Percentiles rank a stretch among this genome's conserved stretches.
phyloP scores from a whole-genome alignment of 352 stramenopile species.

The Globisporangium spiculum region DNA sequence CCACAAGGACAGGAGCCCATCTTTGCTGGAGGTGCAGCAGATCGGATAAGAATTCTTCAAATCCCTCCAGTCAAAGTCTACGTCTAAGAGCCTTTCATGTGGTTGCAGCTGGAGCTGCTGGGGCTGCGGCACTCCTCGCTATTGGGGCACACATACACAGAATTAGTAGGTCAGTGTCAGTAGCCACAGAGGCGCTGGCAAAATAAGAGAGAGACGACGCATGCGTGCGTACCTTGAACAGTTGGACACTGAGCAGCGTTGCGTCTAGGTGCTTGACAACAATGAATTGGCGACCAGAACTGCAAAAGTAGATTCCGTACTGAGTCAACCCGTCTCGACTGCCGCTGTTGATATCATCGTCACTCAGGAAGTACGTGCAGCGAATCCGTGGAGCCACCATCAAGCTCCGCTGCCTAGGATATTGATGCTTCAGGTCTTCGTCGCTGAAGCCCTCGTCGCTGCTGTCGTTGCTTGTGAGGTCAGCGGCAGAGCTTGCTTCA shows the following conservation, averaged over 20 bases:
- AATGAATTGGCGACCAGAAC: slow-evolving; percentile 6
- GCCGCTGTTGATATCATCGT: neutral
- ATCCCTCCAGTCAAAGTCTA: slow-evolving; percentile 5
- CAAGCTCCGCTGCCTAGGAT: neutral
- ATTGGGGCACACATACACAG: neutral
- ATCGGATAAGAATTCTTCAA: neutral
- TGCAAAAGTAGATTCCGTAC: slow-evolving; percentile 12
- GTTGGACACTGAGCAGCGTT: neutral
- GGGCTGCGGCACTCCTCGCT: slow-evolving; percentile 4
- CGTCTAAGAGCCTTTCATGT: neutral
- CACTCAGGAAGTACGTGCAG: slow-evolving; percentile 5
- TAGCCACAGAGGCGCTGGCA: neutral
- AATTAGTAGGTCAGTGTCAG: neutral
- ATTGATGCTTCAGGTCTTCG: neutral
- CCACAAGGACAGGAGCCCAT: slow-evolving; percentile 3
- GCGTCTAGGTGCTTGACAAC: neutral
- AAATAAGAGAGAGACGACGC: neutral
- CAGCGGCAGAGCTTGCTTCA: neutral
- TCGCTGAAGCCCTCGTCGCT: slow-evolving; percentile 6
- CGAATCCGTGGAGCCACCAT: neutral
- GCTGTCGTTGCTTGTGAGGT: slow-evolving; percentile 14
- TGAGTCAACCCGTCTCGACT: neutral
- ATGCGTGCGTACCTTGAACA: slow-evolving; percentile 12
- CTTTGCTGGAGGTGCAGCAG: neutral
- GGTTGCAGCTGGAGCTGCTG: neutral